Percentiles rank a stretch among this genome's conserved stretches.
Evolutionary conservation across 805 yeast genomes (phyloP).

Genomic region (Zygosaccharomyces lentus): DNA sequence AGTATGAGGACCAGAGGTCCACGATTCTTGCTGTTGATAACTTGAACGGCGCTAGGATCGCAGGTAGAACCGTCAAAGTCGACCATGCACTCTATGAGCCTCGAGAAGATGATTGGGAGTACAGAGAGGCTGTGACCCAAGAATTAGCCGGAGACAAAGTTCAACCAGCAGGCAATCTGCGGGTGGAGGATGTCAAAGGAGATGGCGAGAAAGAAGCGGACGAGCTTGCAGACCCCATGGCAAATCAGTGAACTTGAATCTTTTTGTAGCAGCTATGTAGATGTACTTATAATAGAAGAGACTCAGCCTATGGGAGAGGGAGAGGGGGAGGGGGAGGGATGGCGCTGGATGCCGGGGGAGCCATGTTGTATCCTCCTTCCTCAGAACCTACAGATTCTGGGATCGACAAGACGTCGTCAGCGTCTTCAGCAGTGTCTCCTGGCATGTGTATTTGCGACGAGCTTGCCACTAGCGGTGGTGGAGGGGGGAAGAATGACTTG

Average conservation of each 20-base stretch:
- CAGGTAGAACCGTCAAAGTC: conserved; percentile 52
- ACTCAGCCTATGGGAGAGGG: conserved; percentile 15
- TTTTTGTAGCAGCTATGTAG: conserved; percentile 17
- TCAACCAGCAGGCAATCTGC: background rate
- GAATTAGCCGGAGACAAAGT: conserved; percentile 33
- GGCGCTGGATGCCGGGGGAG: conserved; percentile 17
- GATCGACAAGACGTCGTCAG: conserved; percentile 33
- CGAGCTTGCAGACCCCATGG: conserved; percentile 41
- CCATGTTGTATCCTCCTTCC: conserved; percentile 16
- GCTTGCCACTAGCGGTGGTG: conserved; percentile 12
- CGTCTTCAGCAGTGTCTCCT: conserved; percentile 15
- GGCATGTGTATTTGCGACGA: background rate
- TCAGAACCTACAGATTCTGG: conserved; percentile 36
- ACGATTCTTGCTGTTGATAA: conserved; percentile 86
- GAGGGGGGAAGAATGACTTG: conserved; percentile 12
- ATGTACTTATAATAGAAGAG: background rate
- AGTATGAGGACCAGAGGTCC: conserved; percentile 77
- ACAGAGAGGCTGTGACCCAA: conserved; percentile 37
- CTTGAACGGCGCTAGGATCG: conserved; percentile 60
- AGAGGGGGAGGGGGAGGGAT: conserved; percentile 35
- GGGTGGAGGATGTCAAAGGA: background rate
- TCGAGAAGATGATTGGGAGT: conserved; percentile 47
- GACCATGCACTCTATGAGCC: conserved; percentile 68
- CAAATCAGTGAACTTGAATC: conserved; percentile 8
- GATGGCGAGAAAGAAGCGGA: conserved; percentile 18